These are phyloP conservation scores for Saccharomyces jurei DNA, from an alignment of 805 yeast genomes.

Conservation along the genomic window DNA sequence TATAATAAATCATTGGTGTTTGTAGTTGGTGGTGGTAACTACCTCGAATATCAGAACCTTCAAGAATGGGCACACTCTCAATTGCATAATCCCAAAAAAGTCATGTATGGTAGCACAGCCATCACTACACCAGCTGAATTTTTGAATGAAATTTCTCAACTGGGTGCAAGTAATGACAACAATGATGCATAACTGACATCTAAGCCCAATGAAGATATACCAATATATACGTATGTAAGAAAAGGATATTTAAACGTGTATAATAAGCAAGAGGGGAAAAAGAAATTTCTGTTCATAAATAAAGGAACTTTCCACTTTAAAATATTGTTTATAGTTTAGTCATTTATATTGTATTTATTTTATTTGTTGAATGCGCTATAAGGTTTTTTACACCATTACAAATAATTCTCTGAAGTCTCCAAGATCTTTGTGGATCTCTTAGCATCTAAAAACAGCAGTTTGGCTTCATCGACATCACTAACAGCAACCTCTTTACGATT, in stretches of 20 bases:
- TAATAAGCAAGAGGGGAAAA: background rate
- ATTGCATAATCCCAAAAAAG: conserved; percentile 40
- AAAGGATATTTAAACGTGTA: background rate
- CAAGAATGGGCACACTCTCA: conserved; percentile 70
- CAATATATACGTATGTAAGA: background rate
- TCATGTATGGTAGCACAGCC: conserved; percentile 82
- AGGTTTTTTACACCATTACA: conserved; percentile 14
- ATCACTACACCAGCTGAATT: conserved; percentile 64
- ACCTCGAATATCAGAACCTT: conserved; percentile 85
- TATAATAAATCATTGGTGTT: conserved; percentile 81
- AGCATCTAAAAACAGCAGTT: conserved; percentile 76
- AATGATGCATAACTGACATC: background rate
- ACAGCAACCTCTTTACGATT: conserved; percentile 62
- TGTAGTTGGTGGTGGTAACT: conserved; percentile 95
- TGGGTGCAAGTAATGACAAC: conserved; percentile 32
- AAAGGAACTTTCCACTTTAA: background rate
- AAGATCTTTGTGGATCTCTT: conserved; percentile 69
- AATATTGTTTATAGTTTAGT: background rate
- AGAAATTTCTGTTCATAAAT: no score
- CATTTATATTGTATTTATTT: background rate
- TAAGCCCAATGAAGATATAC: background rate
- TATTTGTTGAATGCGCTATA: background rate
- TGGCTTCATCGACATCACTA: conserved; percentile 77
- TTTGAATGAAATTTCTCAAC: conserved; percentile 51
- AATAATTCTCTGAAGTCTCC: conserved; percentile 29